These are phyloP conservation scores for Vicia sativa DNA, from an alignment of 306 rosid genomes.

Conservation along the genomic window DNA sequence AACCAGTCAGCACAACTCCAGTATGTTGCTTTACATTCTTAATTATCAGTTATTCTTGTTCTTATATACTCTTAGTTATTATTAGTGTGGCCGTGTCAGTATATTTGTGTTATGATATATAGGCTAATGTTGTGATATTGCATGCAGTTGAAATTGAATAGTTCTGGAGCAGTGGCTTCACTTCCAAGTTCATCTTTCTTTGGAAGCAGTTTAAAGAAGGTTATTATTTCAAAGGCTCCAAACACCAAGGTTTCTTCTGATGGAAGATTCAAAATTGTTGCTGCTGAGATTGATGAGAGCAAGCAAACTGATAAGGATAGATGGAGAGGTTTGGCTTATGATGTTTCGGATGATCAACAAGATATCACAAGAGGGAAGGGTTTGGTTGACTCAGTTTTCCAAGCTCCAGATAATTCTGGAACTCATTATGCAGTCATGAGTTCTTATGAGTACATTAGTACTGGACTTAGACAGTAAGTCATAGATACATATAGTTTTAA, in stretches of 20 bases:
- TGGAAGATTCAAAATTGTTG: slow-evolving; percentile 63
- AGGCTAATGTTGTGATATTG: no score
- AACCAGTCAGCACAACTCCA: slow-evolving; percentile 68
- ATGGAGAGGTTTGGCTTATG: slow-evolving; percentile 78
- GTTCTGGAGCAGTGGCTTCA: slow-evolving; percentile 55
- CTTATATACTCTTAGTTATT: background rate
- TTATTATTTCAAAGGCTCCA: slow-evolving; percentile 51
- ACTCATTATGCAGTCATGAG: slow-evolving; percentile 87
- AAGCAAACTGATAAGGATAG: slow-evolving; percentile 68
- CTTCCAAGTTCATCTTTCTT: slow-evolving; percentile 72
- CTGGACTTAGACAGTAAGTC: slow-evolving; percentile 76
- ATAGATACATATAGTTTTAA: slow-evolving; percentile 52
- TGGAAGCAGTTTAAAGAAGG: slow-evolving; percentile 84
- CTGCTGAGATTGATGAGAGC: slow-evolving; percentile 53
- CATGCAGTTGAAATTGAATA: slow-evolving; percentile 70
- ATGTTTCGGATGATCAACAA: slow-evolving; percentile 86
- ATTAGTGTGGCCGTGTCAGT: background rate
- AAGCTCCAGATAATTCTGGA: slow-evolving; percentile 66
- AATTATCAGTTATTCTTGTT: background rate
- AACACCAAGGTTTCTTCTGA: slow-evolving; percentile 49
- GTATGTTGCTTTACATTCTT: slow-evolving; percentile 45
- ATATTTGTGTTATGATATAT: no score
- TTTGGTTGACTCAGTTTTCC: slow-evolving; percentile 83
- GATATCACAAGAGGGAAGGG: slow-evolving; percentile 99
- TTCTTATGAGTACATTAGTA: slow-evolving; percentile 84